Evolutionary conservation across 2,329 filamentous ascomycete genomes (phyloP).

Genomic region (Ceratocystis alfenasii): DNA sequence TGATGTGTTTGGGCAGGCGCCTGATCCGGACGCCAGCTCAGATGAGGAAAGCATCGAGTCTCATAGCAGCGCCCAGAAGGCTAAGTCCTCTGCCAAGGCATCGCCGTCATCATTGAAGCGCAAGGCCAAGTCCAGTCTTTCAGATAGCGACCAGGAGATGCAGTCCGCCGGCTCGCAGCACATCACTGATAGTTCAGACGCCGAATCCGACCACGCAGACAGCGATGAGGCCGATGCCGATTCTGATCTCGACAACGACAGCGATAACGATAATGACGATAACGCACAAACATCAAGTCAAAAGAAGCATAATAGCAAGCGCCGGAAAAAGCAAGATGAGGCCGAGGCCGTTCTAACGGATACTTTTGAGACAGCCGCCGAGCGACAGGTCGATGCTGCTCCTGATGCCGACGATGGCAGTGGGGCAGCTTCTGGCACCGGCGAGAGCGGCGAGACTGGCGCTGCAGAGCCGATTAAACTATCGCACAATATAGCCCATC

Average conservation of each 20-base stretch:
- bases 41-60: slow-evolving; percentile 31
- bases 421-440: slow-evolving; percentile 13
- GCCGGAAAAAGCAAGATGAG: slow-evolving; percentile 49
- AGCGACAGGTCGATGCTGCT: slow-evolving; percentile 54
- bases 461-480: slow-evolving; percentile 52
- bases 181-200: slow-evolving; percentile 33
- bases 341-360: slow-evolving; percentile 74
- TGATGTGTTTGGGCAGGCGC: slow-evolving; percentile 63
- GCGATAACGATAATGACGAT: slow-evolving; percentile 32
- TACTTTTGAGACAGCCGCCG: slow-evolving; percentile 88
- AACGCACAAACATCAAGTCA: slow-evolving; percentile 8
- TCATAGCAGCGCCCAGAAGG: not conserved
- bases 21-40: slow-evolving; percentile 33
- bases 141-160: slow-evolving; percentile 5
- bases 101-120: slow-evolving; percentile 25
- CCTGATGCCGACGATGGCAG: slow-evolving; percentile 14
- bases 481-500: slow-evolving; percentile 96
- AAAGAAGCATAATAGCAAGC: slow-evolving; percentile 39
- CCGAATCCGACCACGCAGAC: not conserved
- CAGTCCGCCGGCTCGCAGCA: slow-evolving; percentile 32
- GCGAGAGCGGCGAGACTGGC: slow-evolving; percentile 38
- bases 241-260: slow-evolving; percentile 23
- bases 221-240: slow-evolving; percentile 28
- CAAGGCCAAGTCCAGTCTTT: slow-evolving; percentile 16
- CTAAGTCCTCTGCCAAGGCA: not conserved